These are phyloP conservation scores for Phytophthora fragariaefolia DNA, from an alignment of 352 stramenopile species.

Conservation along the genomic window DNA sequence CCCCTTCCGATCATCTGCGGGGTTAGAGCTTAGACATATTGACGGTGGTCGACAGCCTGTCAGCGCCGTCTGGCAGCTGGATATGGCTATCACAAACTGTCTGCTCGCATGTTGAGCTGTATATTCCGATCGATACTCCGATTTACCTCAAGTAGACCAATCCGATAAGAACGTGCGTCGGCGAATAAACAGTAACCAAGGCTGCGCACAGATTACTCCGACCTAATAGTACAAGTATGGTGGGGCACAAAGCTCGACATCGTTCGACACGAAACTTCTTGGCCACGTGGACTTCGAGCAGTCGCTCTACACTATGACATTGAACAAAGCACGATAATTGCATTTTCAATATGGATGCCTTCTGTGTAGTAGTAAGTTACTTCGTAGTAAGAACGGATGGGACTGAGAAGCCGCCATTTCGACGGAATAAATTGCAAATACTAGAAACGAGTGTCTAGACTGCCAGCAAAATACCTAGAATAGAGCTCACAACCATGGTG, in stretches of 20 bases:
- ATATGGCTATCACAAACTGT: not conserved
- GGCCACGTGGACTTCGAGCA: too few relatives aligned
- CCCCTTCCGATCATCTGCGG: not conserved
- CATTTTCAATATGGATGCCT: too few relatives aligned
- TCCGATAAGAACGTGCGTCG: constrained; percentile 4
- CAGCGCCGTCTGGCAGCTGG: constrained; percentile 11
- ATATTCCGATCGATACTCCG: not conserved
- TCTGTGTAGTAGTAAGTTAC: not conserved
- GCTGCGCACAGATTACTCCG: not conserved
- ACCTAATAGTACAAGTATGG: too few relatives aligned
- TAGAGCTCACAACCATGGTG: not conserved
- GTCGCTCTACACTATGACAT: too few relatives aligned
- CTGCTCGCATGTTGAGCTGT: constrained; percentile 5
- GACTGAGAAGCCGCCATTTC: not conserved
- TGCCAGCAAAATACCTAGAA: constrained; percentile 23
- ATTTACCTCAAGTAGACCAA: not conserved
- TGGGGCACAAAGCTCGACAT: too few relatives aligned
- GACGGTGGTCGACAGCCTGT: constrained; percentile 11
- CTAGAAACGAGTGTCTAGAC: constrained; percentile 10
- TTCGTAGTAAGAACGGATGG: not conserved
- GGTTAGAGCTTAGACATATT: constrained; percentile 16
- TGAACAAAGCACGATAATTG: too few relatives aligned
- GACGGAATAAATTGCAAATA: constrained; percentile 30
- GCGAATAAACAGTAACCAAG: not conserved
- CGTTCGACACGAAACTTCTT: too few relatives aligned